A percentile compares a stretch with the other conserved stretches of the same genome.
phyloP scores from a whole-genome alignment of 2,329 filamentous ascomycete species.

The Diplocarpon rosae region DNA sequence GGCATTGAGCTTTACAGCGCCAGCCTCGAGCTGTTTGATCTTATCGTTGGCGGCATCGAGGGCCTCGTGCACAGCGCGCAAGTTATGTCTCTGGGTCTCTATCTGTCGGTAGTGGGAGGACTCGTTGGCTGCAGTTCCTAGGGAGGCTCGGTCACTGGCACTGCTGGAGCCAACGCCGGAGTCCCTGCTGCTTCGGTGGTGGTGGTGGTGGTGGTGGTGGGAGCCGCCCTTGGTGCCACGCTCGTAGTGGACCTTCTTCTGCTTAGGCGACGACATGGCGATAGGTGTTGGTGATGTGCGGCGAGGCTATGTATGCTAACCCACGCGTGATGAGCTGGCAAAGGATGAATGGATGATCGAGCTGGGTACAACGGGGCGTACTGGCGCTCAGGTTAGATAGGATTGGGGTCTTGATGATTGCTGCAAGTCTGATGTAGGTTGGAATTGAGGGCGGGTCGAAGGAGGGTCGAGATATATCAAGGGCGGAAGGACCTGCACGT shows the following conservation, averaged over 20 bases:
- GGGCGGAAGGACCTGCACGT: slow-evolving; percentile 2
- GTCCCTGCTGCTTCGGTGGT: slow-evolving; percentile 16
- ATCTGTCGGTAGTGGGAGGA: slow-evolving; percentile 10
- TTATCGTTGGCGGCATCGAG: slow-evolving; percentile 18
- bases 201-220: slow-evolving; percentile 3
- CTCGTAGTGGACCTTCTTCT: slow-evolving; percentile 22
- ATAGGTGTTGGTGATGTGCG: slow-evolving; percentile 4
- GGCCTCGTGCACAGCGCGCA: slow-evolving; percentile 18
- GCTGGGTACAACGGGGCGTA: slow-evolving; percentile 2
- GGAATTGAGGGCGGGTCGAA: slow-evolving; percentile 1
- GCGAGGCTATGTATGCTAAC: slow-evolving; percentile 4
- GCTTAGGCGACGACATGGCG: slow-evolving; percentile 17
- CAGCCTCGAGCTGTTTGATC: slow-evolving; percentile 11
- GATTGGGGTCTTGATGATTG: slow-evolving; percentile 7
- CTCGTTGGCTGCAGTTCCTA: slow-evolving; percentile 13
- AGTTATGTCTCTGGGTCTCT: slow-evolving; percentile 15
- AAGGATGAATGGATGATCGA: slow-evolving; percentile 6
- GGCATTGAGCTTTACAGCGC: slow-evolving; percentile 8
- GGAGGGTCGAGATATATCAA: slow-evolving; percentile 10
- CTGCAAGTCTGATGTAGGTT: slow-evolving; percentile 11
- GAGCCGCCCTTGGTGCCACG: slow-evolving; percentile 15
- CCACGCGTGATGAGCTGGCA: slow-evolving; percentile 8
- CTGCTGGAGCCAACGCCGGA: slow-evolving; percentile 19
- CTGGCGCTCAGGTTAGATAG: slow-evolving; percentile 6
- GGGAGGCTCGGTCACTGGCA: slow-evolving; percentile 19